These are phyloP conservation scores for Teratosphaeria destructans DNA, from an alignment of 2,329 filamentous ascomycete species.

Conservation along the genomic window DNA sequence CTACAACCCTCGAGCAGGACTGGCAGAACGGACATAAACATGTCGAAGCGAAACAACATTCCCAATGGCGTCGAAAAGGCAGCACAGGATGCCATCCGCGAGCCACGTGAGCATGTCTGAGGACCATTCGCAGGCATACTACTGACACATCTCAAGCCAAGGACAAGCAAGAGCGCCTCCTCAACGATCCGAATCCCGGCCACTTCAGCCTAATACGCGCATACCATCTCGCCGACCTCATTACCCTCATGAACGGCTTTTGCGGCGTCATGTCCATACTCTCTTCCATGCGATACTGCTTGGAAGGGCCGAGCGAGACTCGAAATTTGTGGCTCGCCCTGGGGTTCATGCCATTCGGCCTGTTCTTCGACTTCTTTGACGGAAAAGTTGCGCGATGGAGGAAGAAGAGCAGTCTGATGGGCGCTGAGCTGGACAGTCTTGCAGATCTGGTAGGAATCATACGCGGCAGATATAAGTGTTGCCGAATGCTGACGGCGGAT, in stretches of 20 bases:
- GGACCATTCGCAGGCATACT: neutral
- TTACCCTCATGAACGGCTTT: constrained; percentile 76
- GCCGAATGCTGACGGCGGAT: neutral
- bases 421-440: constrained; percentile 90
- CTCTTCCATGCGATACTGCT: constrained; percentile 85
- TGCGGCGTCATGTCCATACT: constrained; percentile 93
- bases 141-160: constrained; percentile 37
- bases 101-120: constrained; percentile 23
- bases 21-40: constrained; percentile 22
- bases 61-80: constrained; percentile 42
- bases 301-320: constrained; percentile 51
- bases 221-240: constrained; percentile 70
- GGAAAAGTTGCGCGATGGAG: constrained; percentile 94
- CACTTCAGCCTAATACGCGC: constrained; percentile 55
- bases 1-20: neutral
- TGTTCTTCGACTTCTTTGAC: constrained; percentile 98
- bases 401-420: constrained; percentile 95
- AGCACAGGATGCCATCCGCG: constrained; percentile 25
- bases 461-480: neutral
- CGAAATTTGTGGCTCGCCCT: constrained; percentile 73
- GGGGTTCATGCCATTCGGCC: constrained; percentile 76
- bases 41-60: constrained; percentile 54
- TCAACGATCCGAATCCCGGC: constrained; percentile 53
- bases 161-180: constrained; percentile 67
- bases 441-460: constrained; percentile 70